Evolutionary conservation across 805 yeast species (phyloP).

Genomic region (Yarrowia porcina): DNA sequence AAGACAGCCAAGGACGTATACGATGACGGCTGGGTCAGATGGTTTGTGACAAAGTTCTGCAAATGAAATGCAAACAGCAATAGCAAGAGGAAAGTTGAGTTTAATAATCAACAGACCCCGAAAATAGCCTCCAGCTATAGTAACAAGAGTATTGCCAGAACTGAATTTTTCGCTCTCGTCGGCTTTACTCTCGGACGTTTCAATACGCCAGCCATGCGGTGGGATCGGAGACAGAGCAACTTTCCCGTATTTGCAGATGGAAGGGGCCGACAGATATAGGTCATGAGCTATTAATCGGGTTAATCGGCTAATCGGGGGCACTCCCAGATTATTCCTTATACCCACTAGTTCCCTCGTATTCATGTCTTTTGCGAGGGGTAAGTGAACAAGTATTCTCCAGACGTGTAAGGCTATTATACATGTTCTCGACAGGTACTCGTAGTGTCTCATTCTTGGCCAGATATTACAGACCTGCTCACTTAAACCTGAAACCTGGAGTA

Average conservation of each 20-base stretch:
- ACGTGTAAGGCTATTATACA: no score
- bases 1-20: conserved; percentile 12
- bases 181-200: neutral
- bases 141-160: neutral
- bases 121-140: neutral
- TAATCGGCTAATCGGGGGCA: no score
- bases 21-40: conserved; percentile 12
- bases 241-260: neutral
- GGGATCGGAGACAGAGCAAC: conserved; percentile 18
- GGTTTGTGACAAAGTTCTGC: neutral
- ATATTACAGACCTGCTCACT: no score
- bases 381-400: no score
- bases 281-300: neutral
- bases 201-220: neutral
- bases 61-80: conserved; percentile 7
- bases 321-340: no score
- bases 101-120: neutral
- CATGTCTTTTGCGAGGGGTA: no score
- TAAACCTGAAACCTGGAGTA: no score
- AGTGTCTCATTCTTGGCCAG: no score
- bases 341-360: no score
- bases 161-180: neutral
- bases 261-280: neutral
- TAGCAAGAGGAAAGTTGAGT: neutral
- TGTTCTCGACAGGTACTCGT: no score